Conservation (phyloP, 139 green algal genomes). For the Haematococcus lacustris region DNA sequence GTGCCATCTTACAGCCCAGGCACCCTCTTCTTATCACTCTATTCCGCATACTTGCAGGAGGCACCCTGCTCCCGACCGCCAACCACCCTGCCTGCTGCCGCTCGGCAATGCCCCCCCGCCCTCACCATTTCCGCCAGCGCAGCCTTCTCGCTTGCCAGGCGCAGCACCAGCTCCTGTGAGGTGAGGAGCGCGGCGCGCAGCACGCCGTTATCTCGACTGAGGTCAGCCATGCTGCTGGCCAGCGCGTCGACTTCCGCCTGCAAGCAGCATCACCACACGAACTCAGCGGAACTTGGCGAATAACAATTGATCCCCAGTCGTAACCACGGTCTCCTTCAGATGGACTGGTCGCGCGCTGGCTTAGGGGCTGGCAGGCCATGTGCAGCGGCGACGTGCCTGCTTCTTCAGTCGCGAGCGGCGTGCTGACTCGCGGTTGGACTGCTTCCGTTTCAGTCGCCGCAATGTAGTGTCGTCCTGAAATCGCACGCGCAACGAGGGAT, state of each 20-base stretch:
- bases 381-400: constrained; percentile 3
- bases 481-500: background rate
- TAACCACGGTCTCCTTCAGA: background rate
- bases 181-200: background rate
- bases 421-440: constrained; percentile 83
- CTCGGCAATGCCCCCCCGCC: too few relatives aligned
- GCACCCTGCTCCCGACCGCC: too few relatives aligned
- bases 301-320: background rate
- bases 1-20: too few relatives aligned
- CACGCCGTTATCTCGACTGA: background rate
- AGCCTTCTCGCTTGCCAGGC: constrained; percentile 1
- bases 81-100: too few relatives aligned
- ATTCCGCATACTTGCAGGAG: too few relatives aligned
- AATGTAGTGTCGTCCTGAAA: constrained; percentile 34
- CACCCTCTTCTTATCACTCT: too few relatives aligned
- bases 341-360: background rate
- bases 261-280: background rate
- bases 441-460: constrained; percentile 79
- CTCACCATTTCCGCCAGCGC: too few relatives aligned
- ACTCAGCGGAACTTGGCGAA: background rate
- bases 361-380: background rate
- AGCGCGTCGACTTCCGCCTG: constrained; percentile 5
- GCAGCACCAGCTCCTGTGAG: background rate
- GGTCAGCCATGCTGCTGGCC: background rate
- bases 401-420: constrained; percentile 80